These are phyloP conservation scores for Saccharomycopsis sp. DNA, from an alignment of 805 yeast species.

Conservation along the genomic window DNA sequence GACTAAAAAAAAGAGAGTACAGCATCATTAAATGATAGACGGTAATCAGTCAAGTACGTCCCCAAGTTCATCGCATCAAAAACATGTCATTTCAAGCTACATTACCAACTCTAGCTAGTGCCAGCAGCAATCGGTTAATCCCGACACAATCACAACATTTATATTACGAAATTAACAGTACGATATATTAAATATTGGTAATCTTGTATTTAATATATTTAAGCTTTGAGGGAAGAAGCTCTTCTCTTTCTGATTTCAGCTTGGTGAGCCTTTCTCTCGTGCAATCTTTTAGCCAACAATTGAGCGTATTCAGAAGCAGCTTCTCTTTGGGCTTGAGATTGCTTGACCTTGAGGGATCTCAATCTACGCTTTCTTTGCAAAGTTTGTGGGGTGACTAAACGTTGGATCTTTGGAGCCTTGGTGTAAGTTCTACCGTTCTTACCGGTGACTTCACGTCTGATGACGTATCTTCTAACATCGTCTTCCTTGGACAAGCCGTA, in stretches of 20 bases:
- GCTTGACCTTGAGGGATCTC: conserved; percentile 86
- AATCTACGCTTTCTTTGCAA: conserved; percentile 98
- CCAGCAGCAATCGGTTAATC: too few relatives aligned
- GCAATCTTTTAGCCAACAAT: conserved; percentile 95
- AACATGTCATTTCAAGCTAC: too few relatives aligned
- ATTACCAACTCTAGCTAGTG: too few relatives aligned
- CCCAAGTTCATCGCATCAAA: too few relatives aligned
- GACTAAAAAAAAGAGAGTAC: too few relatives aligned
- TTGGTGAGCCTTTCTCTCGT: conserved; percentile 90
- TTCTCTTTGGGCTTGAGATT: conserved; percentile 98
- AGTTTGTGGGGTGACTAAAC: conserved; percentile 98
- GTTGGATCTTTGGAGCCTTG: conserved; percentile 99
- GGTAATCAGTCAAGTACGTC: too few relatives aligned
- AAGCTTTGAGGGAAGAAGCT: conserved; percentile 97
- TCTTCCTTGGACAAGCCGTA: conserved; percentile 95
- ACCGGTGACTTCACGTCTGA: conserved; percentile 90
- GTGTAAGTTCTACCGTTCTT: conserved; percentile 98
- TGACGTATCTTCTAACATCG: conserved; percentile 77
- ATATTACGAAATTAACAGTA: too few relatives aligned
- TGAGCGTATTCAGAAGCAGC: conserved; percentile 99
- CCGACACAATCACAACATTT: too few relatives aligned
- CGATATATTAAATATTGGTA: too few relatives aligned
- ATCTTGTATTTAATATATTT: conserved; percentile 28
- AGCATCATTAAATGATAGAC: too few relatives aligned
- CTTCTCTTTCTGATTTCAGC: conserved; percentile 99